phyloP scores from a whole-genome alignment of 495 filamentous ascomycete genomes.

The Viridothelium virens region DNA sequence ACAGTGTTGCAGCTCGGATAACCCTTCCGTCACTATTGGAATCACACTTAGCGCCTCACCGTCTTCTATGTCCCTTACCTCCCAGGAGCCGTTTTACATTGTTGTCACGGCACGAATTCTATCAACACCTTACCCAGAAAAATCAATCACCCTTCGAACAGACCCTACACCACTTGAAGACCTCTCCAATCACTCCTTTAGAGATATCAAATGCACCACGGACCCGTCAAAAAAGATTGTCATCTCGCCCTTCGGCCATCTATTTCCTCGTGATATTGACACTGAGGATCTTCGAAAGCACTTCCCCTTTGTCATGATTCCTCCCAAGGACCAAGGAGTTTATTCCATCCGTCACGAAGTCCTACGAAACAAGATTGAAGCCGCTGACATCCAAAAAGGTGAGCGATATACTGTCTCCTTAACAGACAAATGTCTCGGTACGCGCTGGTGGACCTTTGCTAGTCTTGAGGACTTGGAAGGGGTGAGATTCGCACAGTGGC shows the following conservation, averaged over 20 bases:
- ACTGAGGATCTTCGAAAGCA: neutral
- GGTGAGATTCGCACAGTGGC: neutral
- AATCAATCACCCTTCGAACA: neutral
- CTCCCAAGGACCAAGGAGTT: neutral
- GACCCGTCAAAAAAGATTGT: neutral
- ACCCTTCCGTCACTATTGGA: neutral
- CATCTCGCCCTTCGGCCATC: neutral
- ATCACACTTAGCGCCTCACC: neutral
- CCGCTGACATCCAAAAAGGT: neutral
- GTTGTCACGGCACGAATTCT: constrained; percentile 1
- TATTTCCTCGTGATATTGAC: neutral
- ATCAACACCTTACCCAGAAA: neutral
- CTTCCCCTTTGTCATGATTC: neutral
- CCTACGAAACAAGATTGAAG: neutral
- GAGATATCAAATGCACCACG: constrained; percentile 4
- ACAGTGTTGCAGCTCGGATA: neutral
- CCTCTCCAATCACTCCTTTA: constrained; percentile 1
- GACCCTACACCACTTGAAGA: neutral
- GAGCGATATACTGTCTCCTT: constrained; percentile 3
- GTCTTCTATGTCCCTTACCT: neutral
- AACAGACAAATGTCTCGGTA: constrained; percentile 5
- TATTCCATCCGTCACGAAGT: neutral
- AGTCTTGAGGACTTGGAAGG: neutral
- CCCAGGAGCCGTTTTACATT: neutral
- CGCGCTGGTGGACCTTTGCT: constrained; percentile 1